phyloP scores from a whole-genome alignment of 345 rosid species.

The Eucalyptus virginea region DNA sequence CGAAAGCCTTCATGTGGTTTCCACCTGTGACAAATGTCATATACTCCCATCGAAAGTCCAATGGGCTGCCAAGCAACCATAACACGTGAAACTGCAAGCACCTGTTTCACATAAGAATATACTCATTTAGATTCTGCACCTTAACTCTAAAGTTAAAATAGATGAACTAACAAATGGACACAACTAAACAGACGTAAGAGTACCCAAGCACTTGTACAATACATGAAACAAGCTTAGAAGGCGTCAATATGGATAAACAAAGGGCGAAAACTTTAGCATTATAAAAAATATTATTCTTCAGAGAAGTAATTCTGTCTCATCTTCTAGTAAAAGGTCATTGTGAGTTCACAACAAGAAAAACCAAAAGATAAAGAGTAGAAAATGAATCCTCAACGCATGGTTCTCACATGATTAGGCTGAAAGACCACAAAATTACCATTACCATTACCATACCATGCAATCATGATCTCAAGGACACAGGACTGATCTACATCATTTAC shows the following conservation, averaged over 20 bases:
- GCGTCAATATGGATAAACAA: neutral
- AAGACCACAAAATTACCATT: neutral
- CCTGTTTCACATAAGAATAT: constrained; percentile 17
- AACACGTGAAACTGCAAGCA: constrained; percentile 88
- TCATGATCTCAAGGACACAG: neutral
- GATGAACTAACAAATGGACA: neutral
- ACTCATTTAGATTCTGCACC: neutral
- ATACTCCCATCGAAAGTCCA: constrained; percentile 90
- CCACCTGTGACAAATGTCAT: constrained; percentile 93
- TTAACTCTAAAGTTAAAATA: neutral
- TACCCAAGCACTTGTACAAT: neutral
- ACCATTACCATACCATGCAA: neutral
- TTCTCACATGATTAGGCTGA: neutral
- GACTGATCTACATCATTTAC: neutral
- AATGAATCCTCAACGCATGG: neutral
- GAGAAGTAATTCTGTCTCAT: neutral
- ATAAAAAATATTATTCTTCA: neutral
- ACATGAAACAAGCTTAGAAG: neutral
- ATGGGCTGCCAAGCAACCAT: constrained; percentile 97
- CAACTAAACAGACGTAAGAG: neutral
- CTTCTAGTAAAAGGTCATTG: neutral
- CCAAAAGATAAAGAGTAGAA: neutral
- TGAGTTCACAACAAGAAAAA: neutral
- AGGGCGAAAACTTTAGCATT: neutral
- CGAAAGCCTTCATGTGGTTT: neutral